Evolutionary conservation across 1,139 yeast species (phyloP), one percentile per base, ranked within the genome.

Genomic region (Pichia sp.): DNA sequence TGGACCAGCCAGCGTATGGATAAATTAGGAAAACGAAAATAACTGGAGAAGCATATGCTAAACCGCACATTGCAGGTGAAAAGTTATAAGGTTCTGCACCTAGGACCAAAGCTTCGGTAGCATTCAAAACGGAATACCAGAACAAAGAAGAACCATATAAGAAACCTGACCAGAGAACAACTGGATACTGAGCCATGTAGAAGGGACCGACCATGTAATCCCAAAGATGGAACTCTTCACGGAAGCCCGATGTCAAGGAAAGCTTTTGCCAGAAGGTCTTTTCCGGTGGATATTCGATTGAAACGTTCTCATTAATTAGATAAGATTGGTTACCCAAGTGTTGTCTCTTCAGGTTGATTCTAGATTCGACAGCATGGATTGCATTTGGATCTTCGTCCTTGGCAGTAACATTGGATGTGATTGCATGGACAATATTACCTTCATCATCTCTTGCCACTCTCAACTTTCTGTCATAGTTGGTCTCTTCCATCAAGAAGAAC

Each of bases 111-210:
- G 55, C 39, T 32, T 47, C 53, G 7, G 74, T 64, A 32, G 66
- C 68, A 50, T 70, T 72, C 40, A 72, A 59, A 25, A 72, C 67
- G 34, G 70, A 67, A 50, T 68, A 72, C 73, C 75, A 72, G 38
- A 68, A 66, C 23, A 78, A 66, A 35, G 79, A 77, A 14, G 76
- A 64, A 4, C 86, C 87, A 50, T 78, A 77, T 19, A 73, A 57
- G 38, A 75, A 53, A 2, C 85, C 85, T 34, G 75, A 69, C 73
- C 78, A 78, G 15, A 76, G 47, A 15, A 78, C 69, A 10, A 72
- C 66, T 6, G 87, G 86, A 49, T 76, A 74, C 27, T 44, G 54
- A 6, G 63, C 49, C 51, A 65, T 56, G 47, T 65, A 53, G 38
- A 62, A 54, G 4, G 78, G 77, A 37, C 62, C 62, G 27, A 36